These are phyloP conservation scores for Tetradesmus obliquus DNA, from an alignment of 139 green algal species.

Conservation along the genomic window DNA sequence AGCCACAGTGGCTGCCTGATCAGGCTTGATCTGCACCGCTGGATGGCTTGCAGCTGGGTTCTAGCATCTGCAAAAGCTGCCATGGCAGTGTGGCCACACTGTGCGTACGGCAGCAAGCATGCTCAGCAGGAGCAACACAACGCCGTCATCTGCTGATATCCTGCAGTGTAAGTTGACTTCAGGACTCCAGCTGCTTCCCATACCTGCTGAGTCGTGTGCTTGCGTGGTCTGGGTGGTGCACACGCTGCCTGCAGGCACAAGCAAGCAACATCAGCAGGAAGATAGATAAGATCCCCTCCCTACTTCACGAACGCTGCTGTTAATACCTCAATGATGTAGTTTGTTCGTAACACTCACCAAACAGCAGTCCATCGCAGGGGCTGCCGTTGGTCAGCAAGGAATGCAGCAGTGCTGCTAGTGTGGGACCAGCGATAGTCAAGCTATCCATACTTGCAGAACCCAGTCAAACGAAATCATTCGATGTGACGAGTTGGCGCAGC, in stretches of 20 bases:
- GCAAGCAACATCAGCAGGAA: neutral
- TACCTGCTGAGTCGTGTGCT: conserved; percentile 22
- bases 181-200: neutral
- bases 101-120: neutral
- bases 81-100: neutral
- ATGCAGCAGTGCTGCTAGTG: conserved; percentile 34
- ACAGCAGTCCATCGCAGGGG: conserved; percentile 52
- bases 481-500: neutral
- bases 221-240: conserved; percentile 17
- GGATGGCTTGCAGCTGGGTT: neutral
- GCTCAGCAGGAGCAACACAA: neutral
- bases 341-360: conserved; percentile 35
- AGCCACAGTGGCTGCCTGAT: neutral
- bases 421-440: conserved; percentile 44
- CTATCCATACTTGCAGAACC: conserved; percentile 26
- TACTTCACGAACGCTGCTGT: neutral
- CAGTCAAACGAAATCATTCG: neutral
- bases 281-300: neutral
- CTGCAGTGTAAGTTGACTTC: neutral
- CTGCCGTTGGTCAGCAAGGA: conserved; percentile 24
- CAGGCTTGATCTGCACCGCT: neutral
- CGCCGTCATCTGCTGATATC: neutral
- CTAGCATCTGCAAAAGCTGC: too few species aligned
- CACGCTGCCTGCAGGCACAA: neutral
- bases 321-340: neutral